Base-by-base conservation (phyloP, 192 early-diverging fungal species). In the Coemansia javaensis region DNA sequence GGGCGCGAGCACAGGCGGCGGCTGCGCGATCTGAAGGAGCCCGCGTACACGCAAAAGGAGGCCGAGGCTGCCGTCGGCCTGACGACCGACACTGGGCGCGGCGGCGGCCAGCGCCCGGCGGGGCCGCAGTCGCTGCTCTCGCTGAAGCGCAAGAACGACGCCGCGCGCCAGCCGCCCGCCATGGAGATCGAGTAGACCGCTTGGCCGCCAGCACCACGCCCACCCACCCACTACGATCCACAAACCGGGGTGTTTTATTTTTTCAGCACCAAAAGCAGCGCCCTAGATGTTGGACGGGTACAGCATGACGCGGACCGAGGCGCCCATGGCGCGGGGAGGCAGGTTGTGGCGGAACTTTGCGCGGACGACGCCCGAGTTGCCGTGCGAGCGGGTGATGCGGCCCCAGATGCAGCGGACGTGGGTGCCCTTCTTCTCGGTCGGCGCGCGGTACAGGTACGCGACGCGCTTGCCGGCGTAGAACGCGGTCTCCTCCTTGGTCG, bases 401-500 rank as follows among this genome's bases (percentile, higher is more conserved):
- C 97, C 96, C 97, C 94, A 99, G 81, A 97, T 94, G 68, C 90
- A 90, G 63, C 94, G 87, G 79, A 99, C 83, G 67, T 89, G 83
- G 76, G 86, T 85, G 64, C 94, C 94, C 78, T 94, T 89, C 62
- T 86, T 81, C 56, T 77, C 80, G 42, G 86, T 79, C 75, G 92
- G 83, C 47, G 92, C 93, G 53, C 86, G 86, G 90, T 97, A 99
- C 60, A 97, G 88, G 77, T 90, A 97, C 47, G 94, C 93, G 58
- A 99, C 81, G 70, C 90, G 90, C 86, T 97, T 99, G 59, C 97
- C 97, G 53, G 91, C 87, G 85, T 99, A 99, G 83, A 94, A 99
- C 46, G 80, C 75, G 60, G 94, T 84, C 58, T 97, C 92, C 67
- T 88, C 78, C 80, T 85, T 81, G 56, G 88, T 90, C 67, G 80